Percentiles rank a stretch among this genome's conserved stretches.
Conservation (phyloP, 1,284 basidiomycete species). For the Apiotrichum brassicae region DNA sequence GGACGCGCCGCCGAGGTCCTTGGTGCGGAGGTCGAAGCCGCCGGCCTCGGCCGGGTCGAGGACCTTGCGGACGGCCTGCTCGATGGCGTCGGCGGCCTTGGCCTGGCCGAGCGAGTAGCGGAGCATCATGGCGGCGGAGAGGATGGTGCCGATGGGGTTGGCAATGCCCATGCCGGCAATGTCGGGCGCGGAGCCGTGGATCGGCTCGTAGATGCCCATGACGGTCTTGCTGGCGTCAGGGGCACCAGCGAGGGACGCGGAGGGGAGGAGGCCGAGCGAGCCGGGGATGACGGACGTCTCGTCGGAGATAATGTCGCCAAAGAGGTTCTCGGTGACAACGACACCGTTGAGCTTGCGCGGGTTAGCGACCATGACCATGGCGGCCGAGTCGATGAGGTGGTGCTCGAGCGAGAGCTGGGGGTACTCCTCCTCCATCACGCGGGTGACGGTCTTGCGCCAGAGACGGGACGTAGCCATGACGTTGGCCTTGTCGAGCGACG, state of each 20-base stretch:
- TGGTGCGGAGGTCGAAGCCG: conserved; percentile 73
- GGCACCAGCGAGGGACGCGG: conserved; percentile 68
- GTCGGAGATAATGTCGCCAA: conserved; percentile 94
- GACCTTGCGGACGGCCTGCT: conserved; percentile 79
- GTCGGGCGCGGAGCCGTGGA: conserved; percentile 92
- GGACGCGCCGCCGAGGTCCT: conserved; percentile 77
- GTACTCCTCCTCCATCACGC: conserved; percentile 74
- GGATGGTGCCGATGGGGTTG: conserved; percentile 89
- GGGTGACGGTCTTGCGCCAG: conserved; percentile 87
- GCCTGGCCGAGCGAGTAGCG: conserved; percentile 50
- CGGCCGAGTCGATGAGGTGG: conserved; percentile 72
- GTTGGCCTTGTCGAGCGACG: conserved; percentile 98
- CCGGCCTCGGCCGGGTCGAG: conserved; percentile 68
- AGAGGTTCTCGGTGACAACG: conserved; percentile 83
- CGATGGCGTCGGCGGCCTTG: conserved; percentile 55
- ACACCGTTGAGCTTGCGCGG: conserved; percentile 95
- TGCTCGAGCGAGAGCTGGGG: conserved; percentile 81
- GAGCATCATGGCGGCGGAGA: conserved; percentile 88
- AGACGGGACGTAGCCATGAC: conserved; percentile 91
- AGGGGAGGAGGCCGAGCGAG: conserved; percentile 90
- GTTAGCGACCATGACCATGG: conserved; percentile 89
- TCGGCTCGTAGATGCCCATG: conserved; percentile 58
- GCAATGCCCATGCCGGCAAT: conserved; percentile 79
- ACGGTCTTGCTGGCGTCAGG: conserved; percentile 62
- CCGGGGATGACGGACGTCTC: conserved; percentile 97